phyloP scores from a whole-genome alignment of 768 basidiomycete genomes.

The Tulasnella sp. region DNA sequence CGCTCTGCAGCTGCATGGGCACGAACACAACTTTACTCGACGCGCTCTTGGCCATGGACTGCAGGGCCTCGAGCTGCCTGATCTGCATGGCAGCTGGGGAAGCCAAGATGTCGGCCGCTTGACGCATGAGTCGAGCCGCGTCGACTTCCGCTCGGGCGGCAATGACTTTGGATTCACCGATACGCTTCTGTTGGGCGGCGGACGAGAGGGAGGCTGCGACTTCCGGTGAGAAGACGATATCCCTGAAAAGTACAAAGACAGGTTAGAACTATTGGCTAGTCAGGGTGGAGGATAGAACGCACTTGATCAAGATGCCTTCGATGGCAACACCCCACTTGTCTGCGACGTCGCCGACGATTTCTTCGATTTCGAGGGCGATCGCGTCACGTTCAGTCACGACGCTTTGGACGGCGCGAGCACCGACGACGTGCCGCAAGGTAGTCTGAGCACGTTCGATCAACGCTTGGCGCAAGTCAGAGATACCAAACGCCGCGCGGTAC shows the following conservation, averaged over 20 bases:
- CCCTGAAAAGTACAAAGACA: slow-evolving; percentile 24
- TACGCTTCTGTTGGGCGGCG: slow-evolving; percentile 93
- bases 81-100: slow-evolving; percentile 98
- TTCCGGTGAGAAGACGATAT: slow-evolving; percentile 86
- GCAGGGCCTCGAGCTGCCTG: slow-evolving; percentile 89
- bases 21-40: slow-evolving; percentile 89
- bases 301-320: slow-evolving; percentile 70
- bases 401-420: slow-evolving; percentile 86
- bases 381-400: slow-evolving; percentile 96
- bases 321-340: slow-evolving; percentile 97
- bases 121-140: slow-evolving; percentile 87
- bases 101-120: slow-evolving; percentile 90
- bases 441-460: slow-evolving; percentile 83
- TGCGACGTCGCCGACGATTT: slow-evolving; percentile 84
- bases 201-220: slow-evolving; percentile 84
- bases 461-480: slow-evolving; percentile 77
- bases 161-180: slow-evolving; percentile 94
- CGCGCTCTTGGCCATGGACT: slow-evolving; percentile 88
- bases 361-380: slow-evolving; percentile 92
- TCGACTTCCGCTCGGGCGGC: slow-evolving; percentile 95
- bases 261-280: not conserved
- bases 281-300: not conserved
- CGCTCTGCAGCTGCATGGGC: slow-evolving; percentile 42
- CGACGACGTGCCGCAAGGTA: slow-evolving; percentile 94
- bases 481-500: slow-evolving; percentile 79